A percentile compares a stretch with the other conserved stretches of the same genome.
phyloP scores from a whole-genome alignment of 805 yeast species.

The Cyberlindnera maritima region DNA sequence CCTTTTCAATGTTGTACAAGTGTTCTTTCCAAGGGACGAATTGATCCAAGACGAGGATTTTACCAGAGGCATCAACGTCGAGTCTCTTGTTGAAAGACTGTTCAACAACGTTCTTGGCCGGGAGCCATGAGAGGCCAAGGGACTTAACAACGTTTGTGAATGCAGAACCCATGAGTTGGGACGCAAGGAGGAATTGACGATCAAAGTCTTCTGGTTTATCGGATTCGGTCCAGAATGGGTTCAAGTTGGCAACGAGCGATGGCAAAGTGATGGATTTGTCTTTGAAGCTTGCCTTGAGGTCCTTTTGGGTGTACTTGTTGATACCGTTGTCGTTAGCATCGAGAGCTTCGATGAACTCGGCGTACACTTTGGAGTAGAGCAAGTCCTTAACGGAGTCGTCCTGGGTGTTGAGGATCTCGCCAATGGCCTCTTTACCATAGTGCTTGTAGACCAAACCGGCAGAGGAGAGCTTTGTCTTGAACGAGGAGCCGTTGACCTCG shows the following conservation, averaged over 20 bases:
- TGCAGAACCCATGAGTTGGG: conserved; percentile 78
- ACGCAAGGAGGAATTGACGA: conserved; percentile 63
- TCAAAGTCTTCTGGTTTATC: conserved; percentile 66
- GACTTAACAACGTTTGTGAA: conserved; percentile 65
- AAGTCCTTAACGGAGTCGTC: conserved; percentile 50
- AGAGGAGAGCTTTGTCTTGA: conserved; percentile 78
- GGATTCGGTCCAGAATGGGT: conserved; percentile 82
- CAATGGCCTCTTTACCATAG: conserved; percentile 68
- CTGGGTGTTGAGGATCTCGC: conserved; percentile 43
- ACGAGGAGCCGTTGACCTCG: conserved; percentile 32
- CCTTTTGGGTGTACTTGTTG: conserved; percentile 57
- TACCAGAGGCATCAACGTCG: conserved; percentile 64
- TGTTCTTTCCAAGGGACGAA: conserved; percentile 97
- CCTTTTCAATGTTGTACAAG: conserved; percentile 68
- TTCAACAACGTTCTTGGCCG: conserved; percentile 77
- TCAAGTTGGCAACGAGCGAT: conserved; percentile 70
- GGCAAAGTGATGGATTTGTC: conserved; percentile 77
- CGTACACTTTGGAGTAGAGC: conserved; percentile 75
- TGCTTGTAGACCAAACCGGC: conserved; percentile 94
- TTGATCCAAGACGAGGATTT: conserved; percentile 66
- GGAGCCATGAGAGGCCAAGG: conserved; percentile 86
- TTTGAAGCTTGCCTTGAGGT: conserved; percentile 55
- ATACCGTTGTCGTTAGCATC: conserved; percentile 98
- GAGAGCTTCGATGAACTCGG: conserved; percentile 82
- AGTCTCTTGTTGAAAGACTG: conserved; percentile 62